These are phyloP conservation scores for Williopsis jadinii DNA, from an alignment of 1,139 yeast genomes.

Conservation along the genomic window DNA sequence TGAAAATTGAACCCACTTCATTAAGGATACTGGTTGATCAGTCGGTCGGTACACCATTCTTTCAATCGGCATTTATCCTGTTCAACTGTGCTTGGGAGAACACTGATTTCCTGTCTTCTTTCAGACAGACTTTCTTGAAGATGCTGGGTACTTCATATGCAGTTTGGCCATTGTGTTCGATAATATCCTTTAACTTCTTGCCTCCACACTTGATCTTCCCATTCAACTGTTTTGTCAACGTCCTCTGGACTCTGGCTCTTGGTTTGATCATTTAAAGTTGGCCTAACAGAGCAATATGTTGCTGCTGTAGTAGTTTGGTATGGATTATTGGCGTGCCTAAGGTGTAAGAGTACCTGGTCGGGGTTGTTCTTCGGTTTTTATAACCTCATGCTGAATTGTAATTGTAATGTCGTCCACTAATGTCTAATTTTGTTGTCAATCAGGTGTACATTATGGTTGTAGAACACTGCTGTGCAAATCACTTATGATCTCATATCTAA, in stretches of 20 bases:
- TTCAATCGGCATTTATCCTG: slow-evolving; percentile 44
- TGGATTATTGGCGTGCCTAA: too few relatives aligned
- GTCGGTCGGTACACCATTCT: slow-evolving; percentile 44
- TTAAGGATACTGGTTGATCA: slow-evolving; percentile 46
- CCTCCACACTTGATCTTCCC: slow-evolving; percentile 48
- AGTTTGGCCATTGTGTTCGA: slow-evolving; percentile 54
- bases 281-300: not conserved
- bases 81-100: slow-evolving; percentile 52
- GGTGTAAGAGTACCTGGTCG: too few relatives aligned
- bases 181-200: slow-evolving; percentile 41
- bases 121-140: slow-evolving; percentile 33
- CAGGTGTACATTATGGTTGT: too few relatives aligned
- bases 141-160: slow-evolving; percentile 47
- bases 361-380: too few relatives aligned
- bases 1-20: slow-evolving; percentile 29
- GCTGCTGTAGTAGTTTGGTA: too few relatives aligned
- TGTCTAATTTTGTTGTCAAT: too few relatives aligned
- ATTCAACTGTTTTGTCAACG: slow-evolving; percentile 47
- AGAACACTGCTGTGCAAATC: too few relatives aligned
- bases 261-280: slow-evolving; percentile 24
- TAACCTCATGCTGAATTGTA: too few relatives aligned
- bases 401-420: too few relatives aligned
- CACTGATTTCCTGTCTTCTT: slow-evolving; percentile 16
- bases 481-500: too few relatives aligned
- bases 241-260: slow-evolving; percentile 50